Evolutionary conservation across 2,329 filamentous ascomycete species (phyloP).

Genomic region (Colletotrichum costaricense): DNA sequence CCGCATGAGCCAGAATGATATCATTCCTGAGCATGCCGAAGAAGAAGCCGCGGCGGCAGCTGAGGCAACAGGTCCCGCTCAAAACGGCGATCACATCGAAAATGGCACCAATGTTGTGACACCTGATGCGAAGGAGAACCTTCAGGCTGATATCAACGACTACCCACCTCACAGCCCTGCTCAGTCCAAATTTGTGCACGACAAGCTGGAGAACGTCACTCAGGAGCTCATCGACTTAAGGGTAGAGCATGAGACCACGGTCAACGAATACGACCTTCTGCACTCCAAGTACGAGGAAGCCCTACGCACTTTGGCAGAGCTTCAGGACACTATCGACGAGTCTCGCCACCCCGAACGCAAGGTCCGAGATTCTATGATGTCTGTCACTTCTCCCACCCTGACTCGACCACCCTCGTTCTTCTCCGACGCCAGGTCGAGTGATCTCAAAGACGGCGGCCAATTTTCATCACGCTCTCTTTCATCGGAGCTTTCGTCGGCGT

Average conservation of each 20-base stretch:
- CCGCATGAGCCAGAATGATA: slow-evolving; percentile 63
- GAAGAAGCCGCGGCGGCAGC: slow-evolving; percentile 43
- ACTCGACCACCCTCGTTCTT: slow-evolving; percentile 84
- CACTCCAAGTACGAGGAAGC: slow-evolving; percentile 93
- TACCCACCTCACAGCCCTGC: slow-evolving; percentile 75
- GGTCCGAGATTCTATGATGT: slow-evolving; percentile 67
- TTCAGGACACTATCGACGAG: slow-evolving; percentile 89
- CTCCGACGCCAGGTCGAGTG: slow-evolving; percentile 79
- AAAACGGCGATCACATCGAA: slow-evolving; percentile 37
- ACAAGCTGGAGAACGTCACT: slow-evolving; percentile 91
- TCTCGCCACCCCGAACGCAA: slow-evolving; percentile 70
- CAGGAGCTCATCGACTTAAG: slow-evolving; percentile 92
- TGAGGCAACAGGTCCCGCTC: slow-evolving; percentile 39
- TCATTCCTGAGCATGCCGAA: slow-evolving; percentile 65
- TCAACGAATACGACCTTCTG: slow-evolving; percentile 84
- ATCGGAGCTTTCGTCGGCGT: slow-evolving; percentile 90
- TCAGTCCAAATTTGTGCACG: slow-evolving; percentile 86
- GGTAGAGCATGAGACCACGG: slow-evolving; percentile 87
- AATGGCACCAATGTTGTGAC: not conserved
- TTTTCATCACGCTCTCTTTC: slow-evolving; percentile 90
- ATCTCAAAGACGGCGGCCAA: slow-evolving; percentile 73
- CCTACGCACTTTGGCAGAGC: slow-evolving; percentile 81
- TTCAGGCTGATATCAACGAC: slow-evolving; percentile 40
- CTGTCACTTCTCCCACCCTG: slow-evolving; percentile 59
- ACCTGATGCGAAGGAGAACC: slow-evolving; percentile 29